Base-by-base conservation (phyloP, 768 basidiomycete species). In the Xerocomellus amylosporus region DNA sequence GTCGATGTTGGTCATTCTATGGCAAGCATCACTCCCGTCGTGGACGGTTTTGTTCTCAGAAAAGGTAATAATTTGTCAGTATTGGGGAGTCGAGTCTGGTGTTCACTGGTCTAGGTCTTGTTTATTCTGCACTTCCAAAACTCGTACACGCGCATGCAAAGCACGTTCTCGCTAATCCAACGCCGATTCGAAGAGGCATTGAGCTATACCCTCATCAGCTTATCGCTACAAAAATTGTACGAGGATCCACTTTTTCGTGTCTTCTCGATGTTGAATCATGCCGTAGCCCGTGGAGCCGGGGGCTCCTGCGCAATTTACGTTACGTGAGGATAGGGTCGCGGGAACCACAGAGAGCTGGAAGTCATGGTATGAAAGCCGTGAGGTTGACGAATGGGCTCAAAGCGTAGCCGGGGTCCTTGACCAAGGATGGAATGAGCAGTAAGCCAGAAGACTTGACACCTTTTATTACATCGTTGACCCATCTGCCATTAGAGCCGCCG, bases 1-100 rank as follows among this genome's bases (percentile, higher is more conserved):
- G 84, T 99, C 39, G 97, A 99, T 63, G 82, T 98, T 44, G 97
- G 97, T 5, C 87, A 93, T 58, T 82, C 88, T 13, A 84, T 87
- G 69, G 88, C 89, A 14, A 96, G 91, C 62, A 91, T 96, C 14
- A 93, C 93, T 1, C 97, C 97, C 6, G 89, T 99, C 19, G 93
- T 95, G 5, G 97, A 99, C 62, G 97, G 97, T 5, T 99, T 98
- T 64, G 97, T 98, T 40, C 83, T 99, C 41, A 81, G 95, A 64
- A 97, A 96, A 82, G 96, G 96, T 87, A 42, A 42, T 69, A 51
- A 12, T 19, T 8, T 38, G 43, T 28, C 48, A 2, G 13, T 28
- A 15, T 41, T 33, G 2, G 7, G 8, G 4, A 17, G 8, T 31
- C 12, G 8, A 28, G 9, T 22, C 17, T 39, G 28, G 31, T 26